Evolutionary conservation across 495 filamentous ascomycete genomes (phyloP), one percentile per base, ranked within the genome.

Genomic region (Astrothelium macrocarpum): DNA sequence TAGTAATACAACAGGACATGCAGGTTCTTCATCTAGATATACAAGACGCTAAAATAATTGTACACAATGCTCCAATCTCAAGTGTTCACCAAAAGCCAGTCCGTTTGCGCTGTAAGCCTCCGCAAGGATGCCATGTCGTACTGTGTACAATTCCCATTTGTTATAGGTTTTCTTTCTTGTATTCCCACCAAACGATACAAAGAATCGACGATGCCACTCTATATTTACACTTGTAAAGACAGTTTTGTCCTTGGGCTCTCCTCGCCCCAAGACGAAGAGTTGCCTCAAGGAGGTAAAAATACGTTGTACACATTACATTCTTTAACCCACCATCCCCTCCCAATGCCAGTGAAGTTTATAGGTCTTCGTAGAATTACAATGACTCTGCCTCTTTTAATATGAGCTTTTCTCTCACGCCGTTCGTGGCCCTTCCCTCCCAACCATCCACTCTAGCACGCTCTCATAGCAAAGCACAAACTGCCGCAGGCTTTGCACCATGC

Each of bases 381-480:
- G n/a, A n/a, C n/a, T n/a, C n/a, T n/a, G n/a, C n/a, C n/a, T n/a
- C n/a, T n/a, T n/a, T n/a, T n/a, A n/a, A n/a, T n/a, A n/a, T n/a
- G n/a, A n/a, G n/a, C n/a, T n/a, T n/a, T n/a, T n/a, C n/a, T n/a
- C n/a, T 39, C 25, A 56, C 20, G 49, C 49, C 25, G 49, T 56
- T 16, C 49, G 20, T 25, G 49, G 49, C 62, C 0, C 5, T 31
- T 72, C 58, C 72, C 83, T 77, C 61, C 76, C 77, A 46, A 79
- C 77, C 20, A 91, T 75, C 94, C 94, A 98, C 75, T 97, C 94
- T 46, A 96, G 76, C 9, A 97, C 82, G 31, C 88, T 95, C 76
- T 98, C 94, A 73, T 98, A 98, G 71, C 94, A 98, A 43, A 98
- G 82, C 62, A 96, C 93, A 75, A 87, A 98, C 75, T 98, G 94